These are phyloP conservation scores for Pichia sp. DNA, from an alignment of 1,139 yeast genomes.

Conservation along the genomic window DNA sequence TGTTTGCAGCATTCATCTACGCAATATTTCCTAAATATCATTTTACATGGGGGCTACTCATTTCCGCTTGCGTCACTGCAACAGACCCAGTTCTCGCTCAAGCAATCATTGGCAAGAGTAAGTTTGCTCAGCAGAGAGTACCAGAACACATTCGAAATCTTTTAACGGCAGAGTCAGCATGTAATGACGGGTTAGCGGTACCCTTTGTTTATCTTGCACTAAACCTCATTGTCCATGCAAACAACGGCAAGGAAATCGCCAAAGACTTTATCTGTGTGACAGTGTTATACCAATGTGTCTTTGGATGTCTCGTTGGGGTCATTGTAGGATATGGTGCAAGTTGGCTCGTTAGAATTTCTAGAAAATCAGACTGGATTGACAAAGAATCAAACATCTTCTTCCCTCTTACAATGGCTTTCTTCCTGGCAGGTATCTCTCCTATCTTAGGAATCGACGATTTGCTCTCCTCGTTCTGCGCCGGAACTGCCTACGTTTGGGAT, in stretches of 20 bases:
- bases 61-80: slow-evolving; percentile 93
- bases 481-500: slow-evolving; percentile 94
- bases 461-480: slow-evolving; percentile 89
- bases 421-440: slow-evolving; percentile 89
- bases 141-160: slow-evolving; percentile 93
- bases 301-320: slow-evolving; percentile 76
- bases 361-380: slow-evolving; percentile 66
- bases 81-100: slow-evolving; percentile 98
- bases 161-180: slow-evolving; percentile 89
- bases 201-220: slow-evolving; percentile 83
- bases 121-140: slow-evolving; percentile 82
- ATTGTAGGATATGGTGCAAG: slow-evolving; percentile 51
- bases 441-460: slow-evolving; percentile 89
- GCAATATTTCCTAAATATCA: slow-evolving; percentile 69
- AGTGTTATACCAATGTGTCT: slow-evolving; percentile 76
- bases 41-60: slow-evolving; percentile 69
- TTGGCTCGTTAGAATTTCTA: slow-evolving; percentile 45
- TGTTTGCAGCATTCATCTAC: slow-evolving; percentile 84
- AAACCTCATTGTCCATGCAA: slow-evolving; percentile 58
- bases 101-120: slow-evolving; percentile 96
- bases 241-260: slow-evolving; percentile 61
- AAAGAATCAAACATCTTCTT: slow-evolving; percentile 88
- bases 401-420: slow-evolving; percentile 73
- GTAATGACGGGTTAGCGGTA: slow-evolving; percentile 98
- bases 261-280: slow-evolving; percentile 81